Conservation (phyloP, 805 yeast genomes). For the Ogataea chonburiensis region DNA sequence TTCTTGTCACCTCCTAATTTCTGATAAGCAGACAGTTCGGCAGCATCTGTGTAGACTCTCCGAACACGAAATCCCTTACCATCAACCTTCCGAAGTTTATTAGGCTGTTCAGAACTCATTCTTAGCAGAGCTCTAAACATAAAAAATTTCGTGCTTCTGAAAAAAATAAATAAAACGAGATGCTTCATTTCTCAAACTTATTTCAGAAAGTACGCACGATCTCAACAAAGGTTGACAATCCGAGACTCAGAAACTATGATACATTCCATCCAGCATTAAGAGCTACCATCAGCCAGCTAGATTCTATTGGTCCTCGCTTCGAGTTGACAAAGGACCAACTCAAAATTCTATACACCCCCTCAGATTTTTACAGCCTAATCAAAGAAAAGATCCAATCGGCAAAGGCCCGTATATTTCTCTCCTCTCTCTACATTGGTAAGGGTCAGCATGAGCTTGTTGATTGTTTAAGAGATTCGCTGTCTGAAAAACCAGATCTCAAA, state of each 20-base stretch:
- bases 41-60: constrained; percentile 44
- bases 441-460: constrained; percentile 72
- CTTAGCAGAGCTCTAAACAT: constrained; percentile 2
- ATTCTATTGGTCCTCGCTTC: constrained; percentile 67
- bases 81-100: constrained; percentile 34
- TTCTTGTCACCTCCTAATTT: constrained; percentile 37
- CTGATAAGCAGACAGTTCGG: constrained; percentile 40
- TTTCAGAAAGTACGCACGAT: constrained; percentile 18
- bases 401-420: constrained; percentile 66
- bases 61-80: constrained; percentile 47
- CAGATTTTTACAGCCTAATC: constrained; percentile 65
- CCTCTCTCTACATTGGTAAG: constrained; percentile 85
- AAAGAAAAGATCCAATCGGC: constrained; percentile 64
- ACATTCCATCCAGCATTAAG: constrained; percentile 30
- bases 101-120: constrained; percentile 15
- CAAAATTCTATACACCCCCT: constrained; percentile 63
- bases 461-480: constrained; percentile 59
- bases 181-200: constrained; percentile 14
- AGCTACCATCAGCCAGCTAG: constrained; percentile 46
- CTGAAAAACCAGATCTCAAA: constrained; percentile 55
- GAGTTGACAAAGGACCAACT: constrained; percentile 55
- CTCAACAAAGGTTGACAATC: constrained; percentile 30
- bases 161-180: constrained; percentile 1
- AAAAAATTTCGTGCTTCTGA: constrained; percentile 3
- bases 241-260: constrained; percentile 24